phyloP scores from a whole-genome alignment of 345 rosid genomes.

The Luvunga scandens region DNA sequence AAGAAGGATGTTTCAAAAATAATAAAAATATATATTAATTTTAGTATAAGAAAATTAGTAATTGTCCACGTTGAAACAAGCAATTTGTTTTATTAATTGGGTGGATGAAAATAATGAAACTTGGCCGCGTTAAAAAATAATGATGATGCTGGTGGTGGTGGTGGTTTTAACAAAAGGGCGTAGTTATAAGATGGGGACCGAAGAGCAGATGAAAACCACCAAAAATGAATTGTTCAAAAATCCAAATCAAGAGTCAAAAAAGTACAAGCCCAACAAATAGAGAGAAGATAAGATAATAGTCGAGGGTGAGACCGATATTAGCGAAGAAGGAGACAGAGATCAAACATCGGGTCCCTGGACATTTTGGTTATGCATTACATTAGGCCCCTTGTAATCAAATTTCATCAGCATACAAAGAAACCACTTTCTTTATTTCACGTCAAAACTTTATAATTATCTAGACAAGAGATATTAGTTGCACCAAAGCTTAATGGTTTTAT shows the following conservation, averaged over 20 bases:
- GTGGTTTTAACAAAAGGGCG: neutral
- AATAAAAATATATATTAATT: no score
- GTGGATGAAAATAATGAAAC: neutral
- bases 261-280: conserved; percentile 7
- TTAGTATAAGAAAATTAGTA: no score
- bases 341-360: conserved; percentile 12
- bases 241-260: conserved; percentile 31
- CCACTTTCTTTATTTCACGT: conserved; percentile 5
- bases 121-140: neutral
- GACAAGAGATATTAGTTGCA: neutral
- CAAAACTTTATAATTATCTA: neutral
- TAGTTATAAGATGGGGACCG: conserved; percentile 11
- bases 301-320: conserved; percentile 8
- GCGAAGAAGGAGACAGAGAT: conserved; percentile 17
- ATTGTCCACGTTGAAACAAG: no score
- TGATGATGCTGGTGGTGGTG: neutral
- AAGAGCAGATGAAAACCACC: neutral
- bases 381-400: neutral
- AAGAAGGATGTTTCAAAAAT: no score
- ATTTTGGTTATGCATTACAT: neutral
- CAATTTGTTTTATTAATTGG: no score
- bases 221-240: neutral
- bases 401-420: neutral
- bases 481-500: neutral
- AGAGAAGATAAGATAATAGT: conserved; percentile 31